These are phyloP conservation scores for Sordariomycetes sp. DNA, from an alignment of 2,329 filamentous ascomycete species.

Conservation along the genomic window DNA sequence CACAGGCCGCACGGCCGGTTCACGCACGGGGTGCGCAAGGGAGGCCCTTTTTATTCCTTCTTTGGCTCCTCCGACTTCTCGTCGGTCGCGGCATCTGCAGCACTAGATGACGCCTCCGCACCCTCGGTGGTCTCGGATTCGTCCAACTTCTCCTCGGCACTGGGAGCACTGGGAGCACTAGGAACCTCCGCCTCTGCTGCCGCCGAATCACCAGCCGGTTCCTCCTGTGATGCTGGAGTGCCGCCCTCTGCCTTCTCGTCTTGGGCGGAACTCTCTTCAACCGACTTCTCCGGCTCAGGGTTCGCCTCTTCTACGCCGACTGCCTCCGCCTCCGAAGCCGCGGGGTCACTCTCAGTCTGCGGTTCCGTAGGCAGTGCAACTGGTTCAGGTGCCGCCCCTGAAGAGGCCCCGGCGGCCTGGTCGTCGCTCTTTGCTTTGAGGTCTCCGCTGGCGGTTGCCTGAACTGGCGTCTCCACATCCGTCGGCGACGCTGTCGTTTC, in stretches of 20 bases:
- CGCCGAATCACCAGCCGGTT: neutral
- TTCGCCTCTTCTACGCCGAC: neutral
- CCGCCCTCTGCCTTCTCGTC: neutral
- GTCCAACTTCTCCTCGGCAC: neutral
- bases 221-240: neutral
- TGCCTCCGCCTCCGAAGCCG: neutral
- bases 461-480: neutral
- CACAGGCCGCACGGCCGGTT: neutral
- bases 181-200: neutral
- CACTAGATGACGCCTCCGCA: neutral
- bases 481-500: neutral
- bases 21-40: neutral
- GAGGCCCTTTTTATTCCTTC: neutral
- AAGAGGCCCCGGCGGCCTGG: neutral
- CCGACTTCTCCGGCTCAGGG: neutral
- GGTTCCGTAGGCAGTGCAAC: neutral
- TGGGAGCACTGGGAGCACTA: no score
- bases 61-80: slow-evolving; percentile 8
- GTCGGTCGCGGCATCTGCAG: slow-evolving; percentile 4
- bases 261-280: neutral
- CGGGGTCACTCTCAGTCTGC: neutral
- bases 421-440: neutral
- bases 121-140: neutral
- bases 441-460: neutral
- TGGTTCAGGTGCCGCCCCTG: neutral